Conservation (phyloP, 108 stramenopile genomes). For the Skeletonema potamos region DNA sequence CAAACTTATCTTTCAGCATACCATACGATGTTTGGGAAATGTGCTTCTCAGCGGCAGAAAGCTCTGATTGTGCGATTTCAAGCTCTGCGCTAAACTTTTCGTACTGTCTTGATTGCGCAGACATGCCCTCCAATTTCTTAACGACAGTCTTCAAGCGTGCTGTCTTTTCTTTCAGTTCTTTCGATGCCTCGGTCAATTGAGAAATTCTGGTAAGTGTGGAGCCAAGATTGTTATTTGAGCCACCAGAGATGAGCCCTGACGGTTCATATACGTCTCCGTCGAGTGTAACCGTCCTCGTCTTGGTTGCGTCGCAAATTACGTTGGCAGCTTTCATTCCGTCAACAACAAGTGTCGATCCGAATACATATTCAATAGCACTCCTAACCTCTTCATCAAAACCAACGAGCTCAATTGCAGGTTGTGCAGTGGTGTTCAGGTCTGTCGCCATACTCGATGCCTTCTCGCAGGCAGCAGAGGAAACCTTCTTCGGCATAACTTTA, state of each 20-base stretch:
- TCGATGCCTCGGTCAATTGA: constrained; percentile 55
- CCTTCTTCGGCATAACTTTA: constrained; percentile 77
- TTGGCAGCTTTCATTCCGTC: constrained; percentile 90
- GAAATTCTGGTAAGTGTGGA: constrained; percentile 78
- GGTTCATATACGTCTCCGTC: constrained; percentile 98
- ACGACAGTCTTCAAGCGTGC: constrained; percentile 49
- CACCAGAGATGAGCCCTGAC: constrained; percentile 96
- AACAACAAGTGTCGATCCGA: constrained; percentile 93
- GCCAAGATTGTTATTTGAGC: constrained; percentile 78
- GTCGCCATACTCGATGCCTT: constrained; percentile 72
- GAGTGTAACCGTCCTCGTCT: constrained; percentile 91
- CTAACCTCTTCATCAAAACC: constrained; percentile 95
- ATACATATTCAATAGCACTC: constrained; percentile 94
- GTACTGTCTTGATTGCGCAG: constrained; percentile 48
- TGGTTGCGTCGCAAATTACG: constrained; percentile 89
- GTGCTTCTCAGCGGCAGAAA: constrained; percentile 78
- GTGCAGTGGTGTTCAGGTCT: constrained; percentile 70
- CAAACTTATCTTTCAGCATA: constrained; percentile 72
- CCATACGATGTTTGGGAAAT: constrained; percentile 87
- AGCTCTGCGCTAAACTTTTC: constrained; percentile 65
- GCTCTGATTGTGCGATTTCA: constrained; percentile 77
- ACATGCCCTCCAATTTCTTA: constrained; percentile 53
- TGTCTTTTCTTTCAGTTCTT: constrained; percentile 51
- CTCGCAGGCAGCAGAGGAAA: constrained; percentile 50
- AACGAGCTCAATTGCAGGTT: constrained; percentile 93